Evolutionary conservation across 2,329 filamentous ascomycete genomes (phyloP), one percentile per base, ranked within the genome.

Genomic region (Trichoderma sp.): DNA sequence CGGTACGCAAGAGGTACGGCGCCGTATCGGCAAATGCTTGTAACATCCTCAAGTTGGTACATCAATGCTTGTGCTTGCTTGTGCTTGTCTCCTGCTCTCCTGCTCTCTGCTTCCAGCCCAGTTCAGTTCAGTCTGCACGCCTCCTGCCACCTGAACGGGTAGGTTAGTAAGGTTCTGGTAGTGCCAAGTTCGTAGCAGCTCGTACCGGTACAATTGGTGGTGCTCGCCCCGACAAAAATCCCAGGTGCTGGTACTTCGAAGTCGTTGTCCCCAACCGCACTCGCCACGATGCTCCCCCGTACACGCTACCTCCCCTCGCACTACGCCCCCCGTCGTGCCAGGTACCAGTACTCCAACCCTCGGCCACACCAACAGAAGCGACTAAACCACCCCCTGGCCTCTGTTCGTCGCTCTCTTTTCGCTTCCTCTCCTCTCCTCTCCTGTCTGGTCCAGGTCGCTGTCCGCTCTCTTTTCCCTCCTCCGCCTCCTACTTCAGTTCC

Each of bases 401-500:
- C 23, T 70, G 75, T 75, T 77, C 72, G 74, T 78, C 74, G 43
- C 43, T 47, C 20, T 74, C 76, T 72, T 75, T 75, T 77, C 76
- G 76, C 76, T 79, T 78, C 74, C 76, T 77, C 28, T 47, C 20
- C 71, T 75, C 75, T 77, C 76, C 75, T 76, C 79, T 78, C 74
- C 76, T 77, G 36, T 39, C 36, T 39, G 36, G 36, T 36, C 13
- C 13, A 36, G 34, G 34, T 36, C 34, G 36, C 36, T 39, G 36
- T 78, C 76, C 76, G 76, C 76, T 64, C 73, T 74, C 77, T 74
- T 75, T 76, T 76, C 75, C 77, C 77, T 78, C 75, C 75, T 77
- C 78, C 79, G 79, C 79, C 78, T 79, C 78, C 77, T 80, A 76
- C 79, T 77, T 77, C 74, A 70, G 74, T 74, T 59, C 28, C 34